A percentile compares a stretch with the other conserved stretches of the same genome.
Conservation (phyloP, 2,329 filamentous ascomycete genomes). For the Aspergillus neotritici region DNA sequence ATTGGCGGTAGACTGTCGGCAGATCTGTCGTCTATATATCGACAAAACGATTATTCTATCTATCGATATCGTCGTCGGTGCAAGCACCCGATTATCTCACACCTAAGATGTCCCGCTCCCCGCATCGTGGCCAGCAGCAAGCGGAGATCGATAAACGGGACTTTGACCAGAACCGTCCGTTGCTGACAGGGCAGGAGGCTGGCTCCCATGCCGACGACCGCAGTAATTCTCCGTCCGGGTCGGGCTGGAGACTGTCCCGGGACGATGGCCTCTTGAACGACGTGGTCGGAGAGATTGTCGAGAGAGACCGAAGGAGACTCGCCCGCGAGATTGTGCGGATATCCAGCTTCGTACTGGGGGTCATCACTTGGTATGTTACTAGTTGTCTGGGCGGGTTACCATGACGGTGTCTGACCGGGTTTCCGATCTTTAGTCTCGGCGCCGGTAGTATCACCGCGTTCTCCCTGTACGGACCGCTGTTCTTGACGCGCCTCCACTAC, state of each 20-base stretch:
- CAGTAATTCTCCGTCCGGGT: constrained; percentile 24
- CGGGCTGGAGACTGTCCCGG: constrained; percentile 18
- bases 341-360: constrained; percentile 55
- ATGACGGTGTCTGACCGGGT: constrained; percentile 3
- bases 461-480: constrained; percentile 85
- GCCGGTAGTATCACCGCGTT: constrained; percentile 90
- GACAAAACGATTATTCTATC: neutral
- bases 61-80: neutral
- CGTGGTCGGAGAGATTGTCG: constrained; percentile 56
- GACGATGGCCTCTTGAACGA: constrained; percentile 52
- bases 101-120: neutral
- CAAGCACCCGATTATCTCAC: neutral
- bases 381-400: neutral
- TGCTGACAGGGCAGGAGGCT: constrained; percentile 18
- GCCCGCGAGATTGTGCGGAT: constrained; percentile 49
- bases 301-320: constrained; percentile 52
- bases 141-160: constrained; percentile 41
- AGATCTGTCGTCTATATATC: constrained; percentile 1
- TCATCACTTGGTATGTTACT: constrained; percentile 50
- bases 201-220: constrained; percentile 12
- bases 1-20: neutral
- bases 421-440: constrained; percentile 52
- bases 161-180: constrained; percentile 40
- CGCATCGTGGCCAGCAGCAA: constrained; percentile 8
- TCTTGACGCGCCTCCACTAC: constrained; percentile 81